Base-by-base conservation (phyloP, 345 rosid genomes). In the Passiflora organensis region DNA sequence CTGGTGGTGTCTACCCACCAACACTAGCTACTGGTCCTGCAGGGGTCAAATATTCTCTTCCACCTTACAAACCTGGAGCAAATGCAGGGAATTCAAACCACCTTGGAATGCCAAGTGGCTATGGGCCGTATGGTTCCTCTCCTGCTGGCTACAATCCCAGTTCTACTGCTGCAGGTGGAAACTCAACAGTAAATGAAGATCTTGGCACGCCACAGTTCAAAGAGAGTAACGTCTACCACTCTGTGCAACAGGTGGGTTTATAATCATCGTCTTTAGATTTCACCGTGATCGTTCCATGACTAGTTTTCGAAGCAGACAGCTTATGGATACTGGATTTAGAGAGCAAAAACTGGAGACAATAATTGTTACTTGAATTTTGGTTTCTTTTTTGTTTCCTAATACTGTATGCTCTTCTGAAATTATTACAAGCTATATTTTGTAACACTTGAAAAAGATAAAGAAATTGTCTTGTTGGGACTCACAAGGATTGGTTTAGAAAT, bases 41-140 rank as follows among this genome's bases (percentile, higher is more conserved):
- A 6, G 95, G 91, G 47, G 81, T 84, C 59, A 91, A 91, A 73
- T 85, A 82, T 71, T 60, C 95, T 10, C 73, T 85, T 58, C 89
- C 85, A 8, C 94, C 87, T 59, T 87, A 76, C 75, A 87, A 87
- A 77, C 81, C 96, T 17, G 96, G 91, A 65, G 63, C 62, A 55
- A 83, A 79, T 71, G 32, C 84, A 11, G 89, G 86, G 53, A 91
- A 75, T 59, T 56, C 91, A 53, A 51, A 82, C 43, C 87, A 85
- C 54, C 72, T 85, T 64, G 85, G 82, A 67, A 83, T 91, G 80
- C 82, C 89, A 42, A 80, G 85, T 54, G 84, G 80, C 45, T 87
- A 81, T 66, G 96, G 83, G 57, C 83, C 84, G 44, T 87, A 87
- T 70, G 95, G 91, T 32, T 71, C 95, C 39, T 74, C 89, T 64